Percentiles rank a stretch among this genome's conserved stretches.
Evolutionary conservation across 495 filamentous ascomycete species (phyloP).

Genomic region (Penicillium robsamsonii): DNA sequence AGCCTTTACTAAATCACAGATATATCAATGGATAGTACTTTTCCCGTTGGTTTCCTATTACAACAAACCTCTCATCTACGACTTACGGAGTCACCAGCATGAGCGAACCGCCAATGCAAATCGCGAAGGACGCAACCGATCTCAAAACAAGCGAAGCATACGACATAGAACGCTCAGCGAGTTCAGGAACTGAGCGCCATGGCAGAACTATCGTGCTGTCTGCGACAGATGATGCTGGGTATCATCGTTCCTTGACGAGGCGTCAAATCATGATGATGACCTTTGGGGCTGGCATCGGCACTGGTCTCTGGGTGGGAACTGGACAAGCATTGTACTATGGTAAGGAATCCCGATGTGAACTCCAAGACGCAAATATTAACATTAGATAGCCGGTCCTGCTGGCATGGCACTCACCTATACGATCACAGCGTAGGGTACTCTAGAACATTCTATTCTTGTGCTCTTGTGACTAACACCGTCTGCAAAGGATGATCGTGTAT

Average conservation of each 20-base stretch:
- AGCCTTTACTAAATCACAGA: background rate
- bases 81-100: background rate
- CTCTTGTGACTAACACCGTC: background rate
- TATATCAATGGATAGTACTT: background rate
- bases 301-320: conserved; percentile 29
- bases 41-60: background rate
- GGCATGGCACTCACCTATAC: conserved; percentile 29
- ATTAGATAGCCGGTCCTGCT: conserved; percentile 26
- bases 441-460: background rate
- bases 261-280: conserved; percentile 38
- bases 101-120: background rate
- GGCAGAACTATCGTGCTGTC: conserved; percentile 14
- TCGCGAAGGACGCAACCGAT: conserved; percentile 3
- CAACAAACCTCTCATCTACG: background rate
- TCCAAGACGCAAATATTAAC: conserved; percentile 1
- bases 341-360: background rate
- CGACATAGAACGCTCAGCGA: conserved; percentile 21
- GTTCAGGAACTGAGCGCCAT: conserved; percentile 18
- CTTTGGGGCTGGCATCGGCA: conserved; percentile 33
- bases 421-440: conserved; percentile 24
- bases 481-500: conserved; percentile 28
- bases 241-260: conserved; percentile 29
- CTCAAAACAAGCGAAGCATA: background rate
- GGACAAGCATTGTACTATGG: conserved; percentile 29
- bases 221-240: conserved; percentile 20